Conservation (phyloP, 1,139 yeast species). For the Candida mesenterica region DNA sequence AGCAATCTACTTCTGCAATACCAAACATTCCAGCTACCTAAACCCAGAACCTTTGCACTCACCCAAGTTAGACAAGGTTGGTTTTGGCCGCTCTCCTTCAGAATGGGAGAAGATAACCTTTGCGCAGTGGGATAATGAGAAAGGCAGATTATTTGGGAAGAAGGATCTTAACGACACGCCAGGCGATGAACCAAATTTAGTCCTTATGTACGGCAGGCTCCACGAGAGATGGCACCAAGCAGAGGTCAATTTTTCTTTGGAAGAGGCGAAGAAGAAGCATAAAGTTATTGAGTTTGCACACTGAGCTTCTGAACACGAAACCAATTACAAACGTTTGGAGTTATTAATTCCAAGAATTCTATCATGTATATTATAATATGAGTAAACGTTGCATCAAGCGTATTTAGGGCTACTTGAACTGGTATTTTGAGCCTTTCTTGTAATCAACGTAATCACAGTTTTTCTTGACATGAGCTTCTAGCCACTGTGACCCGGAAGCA, state of each 20-base stretch:
- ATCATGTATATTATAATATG: too few relatives aligned
- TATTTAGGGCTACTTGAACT: too few relatives aligned
- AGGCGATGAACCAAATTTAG: conserved; percentile 15
- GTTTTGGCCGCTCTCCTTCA: conserved; percentile 7
- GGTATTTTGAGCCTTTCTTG: too few relatives aligned
- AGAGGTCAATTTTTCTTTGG: conserved; percentile 16
- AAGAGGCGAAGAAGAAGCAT: conserved; percentile 16
- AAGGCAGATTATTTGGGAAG: conserved; percentile 13
- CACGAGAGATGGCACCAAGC: conserved; percentile 18
- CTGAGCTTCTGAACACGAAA: too few relatives aligned
- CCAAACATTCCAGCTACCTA: conserved; percentile 8
- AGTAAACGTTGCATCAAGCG: too few relatives aligned
- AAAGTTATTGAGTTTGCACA: conserved; percentile 17
- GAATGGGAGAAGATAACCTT: conserved; percentile 14
- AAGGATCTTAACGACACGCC: conserved; percentile 11
- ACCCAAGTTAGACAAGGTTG: conserved; percentile 12
- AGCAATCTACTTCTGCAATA: conserved; percentile 22
- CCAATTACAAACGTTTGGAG: too few relatives aligned
- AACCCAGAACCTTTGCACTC: conserved; percentile 13
- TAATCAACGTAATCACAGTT: too few relatives aligned
- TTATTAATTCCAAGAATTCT: too few relatives aligned
- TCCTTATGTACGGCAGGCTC: conserved; percentile 12
- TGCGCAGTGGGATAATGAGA: conserved; percentile 11
- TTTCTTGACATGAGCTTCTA: too few relatives aligned
- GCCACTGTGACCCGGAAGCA: too few relatives aligned